Base-by-base conservation (phyloP, 306 rosid genomes). In the Cicer yamashitae region DNA sequence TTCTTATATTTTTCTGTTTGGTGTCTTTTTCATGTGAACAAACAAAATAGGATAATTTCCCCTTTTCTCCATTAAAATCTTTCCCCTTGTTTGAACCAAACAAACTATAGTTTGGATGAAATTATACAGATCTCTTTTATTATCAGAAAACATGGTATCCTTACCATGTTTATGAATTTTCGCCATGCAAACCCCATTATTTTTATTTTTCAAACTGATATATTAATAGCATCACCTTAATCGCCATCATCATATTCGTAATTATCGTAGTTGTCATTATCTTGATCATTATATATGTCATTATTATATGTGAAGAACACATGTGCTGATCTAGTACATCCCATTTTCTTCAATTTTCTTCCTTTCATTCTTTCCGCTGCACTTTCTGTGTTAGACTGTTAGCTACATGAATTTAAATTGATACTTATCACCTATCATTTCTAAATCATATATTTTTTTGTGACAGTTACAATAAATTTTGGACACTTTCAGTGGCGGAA, bases 381-480 rank as follows among this genome's bases (percentile, higher is more conserved):
- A 3, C 0, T 30, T 30, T 30, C 4, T 30, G 37, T 30, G 37
- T 30, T 30, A 30, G 37, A 30, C 37, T 0, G 37, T 4, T 30
- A 3, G 37, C 37, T 30, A 11, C 39, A 45, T 73, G 67, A 67
- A 67, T 50, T 75, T 64, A 8, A 30, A 14, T 20, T 30, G 67
- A 67, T 60, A 60, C 10, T 22, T 46, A 58, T 43, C 46, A 10
- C 69, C n/a, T 67, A 1, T 50, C 10, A 22, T 71, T 8, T 45
- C 69, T 12, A 50, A 57, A 58, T 6, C 14, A 2, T 43, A 1
- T 5, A 0, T 45, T 57, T 77, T 77, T 69, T 60, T 41, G 6
- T 57, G 18, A n/a, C 82, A 80, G 76, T 14, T 59, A 6, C 44
- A 59, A 20, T 60, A 51, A 39, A 56, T 46, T 81, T 54, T 79